Evolutionary conservation across 768 basidiomycete genomes (phyloP), one percentile per base, ranked within the genome.

Genomic region (Psilocybe cyanescens): DNA sequence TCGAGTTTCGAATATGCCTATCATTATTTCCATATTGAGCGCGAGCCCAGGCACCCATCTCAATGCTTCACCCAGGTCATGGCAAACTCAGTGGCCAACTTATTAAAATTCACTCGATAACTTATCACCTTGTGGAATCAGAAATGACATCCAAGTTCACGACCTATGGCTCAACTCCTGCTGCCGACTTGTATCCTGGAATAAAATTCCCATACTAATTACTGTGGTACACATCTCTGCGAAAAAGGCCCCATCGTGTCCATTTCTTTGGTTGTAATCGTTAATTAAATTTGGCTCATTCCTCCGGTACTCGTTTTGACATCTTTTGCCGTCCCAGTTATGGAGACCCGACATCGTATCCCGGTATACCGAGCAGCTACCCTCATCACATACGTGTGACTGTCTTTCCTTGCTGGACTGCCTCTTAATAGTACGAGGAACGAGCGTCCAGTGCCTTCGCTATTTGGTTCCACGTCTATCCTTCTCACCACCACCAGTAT

Each of bases 281-380:
- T 44, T 44, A 44, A 44, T 44, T 44, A 44, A 44, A 14, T 44
- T 44, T 44, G 41, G 41, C 11, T 12, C n/a, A n/a, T n/a, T 14
- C 41, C 41, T 53, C 51, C 51, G 51, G 51, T 37, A 33, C 35
- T 29, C 31, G 16, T n/a, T 16, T 31, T 6, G 31, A 17, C 33
- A 31, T 4, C 19, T 31, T 35, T 53, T 53, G 51, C 51, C 51
- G 51, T 53, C n/a, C 30, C n/a, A 37, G 2, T 2, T 35, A 53
- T 53, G 51, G 51, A 16, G 31, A 53, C 30, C 50, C 14, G 31
- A 33, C 31, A 33, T 4, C n/a, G 30, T 31, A 60, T 55, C 59
- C 59, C 59, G 59, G 59, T 49, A 37, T 60, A 41, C 59, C 59
- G 59, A 55, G 46, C 54, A 48, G 24, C 47, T 9, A 24, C 39